Percentiles rank a stretch among this genome's conserved stretches.
Conservation (phyloP, 352 stramenopile genomes). For the Pythium phragmitis region DNA sequence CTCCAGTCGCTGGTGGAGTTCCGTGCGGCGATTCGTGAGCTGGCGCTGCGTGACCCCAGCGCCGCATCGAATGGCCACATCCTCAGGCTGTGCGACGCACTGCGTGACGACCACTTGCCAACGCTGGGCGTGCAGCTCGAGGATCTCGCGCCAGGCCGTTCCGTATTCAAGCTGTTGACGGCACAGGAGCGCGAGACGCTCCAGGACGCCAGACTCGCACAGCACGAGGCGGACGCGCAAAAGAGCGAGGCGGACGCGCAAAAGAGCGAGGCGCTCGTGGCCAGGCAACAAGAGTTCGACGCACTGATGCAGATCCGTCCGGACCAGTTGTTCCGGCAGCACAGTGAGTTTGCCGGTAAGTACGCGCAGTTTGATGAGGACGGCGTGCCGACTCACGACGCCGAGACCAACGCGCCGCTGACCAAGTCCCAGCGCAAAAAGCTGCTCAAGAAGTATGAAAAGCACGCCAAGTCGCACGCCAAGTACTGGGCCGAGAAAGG, state of each 20-base stretch:
- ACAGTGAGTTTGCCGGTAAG: slow-evolving; percentile 44
- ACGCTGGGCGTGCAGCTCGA: slow-evolving; percentile 64
- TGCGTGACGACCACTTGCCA: slow-evolving; percentile 60
- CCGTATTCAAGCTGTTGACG: slow-evolving; percentile 59
- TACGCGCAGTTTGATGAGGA: slow-evolving; percentile 56
- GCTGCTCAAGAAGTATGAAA: slow-evolving; percentile 66
- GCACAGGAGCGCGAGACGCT: slow-evolving; percentile 26
- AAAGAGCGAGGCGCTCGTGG: slow-evolving; percentile 14
- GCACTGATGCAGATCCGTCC: slow-evolving; percentile 68
- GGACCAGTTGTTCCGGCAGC: slow-evolving; percentile 44
- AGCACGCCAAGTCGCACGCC: slow-evolving; percentile 62
- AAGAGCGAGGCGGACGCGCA: slow-evolving; percentile 13
- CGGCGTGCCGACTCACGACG: slow-evolving; percentile 55
- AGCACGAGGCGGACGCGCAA: slow-evolving; percentile 16
- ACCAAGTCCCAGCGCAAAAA: slow-evolving; percentile 81
- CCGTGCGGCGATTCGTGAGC: slow-evolving; percentile 54
- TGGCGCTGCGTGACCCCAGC: slow-evolving; percentile 51
- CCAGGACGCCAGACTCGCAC: not conserved
- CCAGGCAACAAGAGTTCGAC: slow-evolving; percentile 63
- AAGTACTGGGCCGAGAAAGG: slow-evolving; percentile 57
- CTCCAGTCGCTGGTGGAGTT: slow-evolving; percentile 59
- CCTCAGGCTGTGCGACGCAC: slow-evolving; percentile 54
- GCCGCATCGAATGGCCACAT: slow-evolving; percentile 41
- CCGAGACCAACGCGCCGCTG: slow-evolving; percentile 31
- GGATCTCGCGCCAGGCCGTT: slow-evolving; percentile 59